Conservation (phyloP, 352 stramenopile genomes). For the Lagenidium giganteum region DNA sequence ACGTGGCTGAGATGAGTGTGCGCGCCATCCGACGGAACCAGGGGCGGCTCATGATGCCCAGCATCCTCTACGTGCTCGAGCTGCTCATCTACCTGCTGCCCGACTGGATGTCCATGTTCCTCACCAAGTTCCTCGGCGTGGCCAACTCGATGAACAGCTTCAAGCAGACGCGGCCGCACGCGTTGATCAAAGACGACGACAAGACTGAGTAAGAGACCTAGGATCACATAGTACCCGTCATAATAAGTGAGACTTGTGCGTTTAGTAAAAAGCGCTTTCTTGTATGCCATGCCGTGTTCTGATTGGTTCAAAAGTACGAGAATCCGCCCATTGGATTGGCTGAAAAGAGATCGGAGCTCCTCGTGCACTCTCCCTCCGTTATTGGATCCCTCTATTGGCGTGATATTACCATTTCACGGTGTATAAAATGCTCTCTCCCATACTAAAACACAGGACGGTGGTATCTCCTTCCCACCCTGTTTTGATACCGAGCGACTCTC, state of each 20-base stretch:
- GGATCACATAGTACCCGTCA: background rate
- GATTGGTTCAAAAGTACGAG: no score
- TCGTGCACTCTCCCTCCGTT: no score
- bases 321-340: no score
- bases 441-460: no score
- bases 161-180: constrained; percentile 20
- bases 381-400: no score
- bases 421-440: no score
- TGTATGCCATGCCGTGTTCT: no score
- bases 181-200: constrained; percentile 3
- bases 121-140: constrained; percentile 14
- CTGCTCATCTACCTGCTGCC: constrained; percentile 14
- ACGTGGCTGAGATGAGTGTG: constrained; percentile 27
- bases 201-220: constrained; percentile 1
- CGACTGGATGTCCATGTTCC: constrained; percentile 12
- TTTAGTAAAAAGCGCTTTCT: no score
- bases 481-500: constrained; percentile 8
- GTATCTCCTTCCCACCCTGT: no score
- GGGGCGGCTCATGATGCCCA: constrained; percentile 22
- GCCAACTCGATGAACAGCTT: constrained; percentile 18
- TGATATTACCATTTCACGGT: no score
- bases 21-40: constrained; percentile 22
- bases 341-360: no score
- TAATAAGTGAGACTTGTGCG: background rate
- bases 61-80: constrained; percentile 14